These are phyloP conservation scores for Eutypella sp. DNA, from an alignment of 2,329 filamentous ascomycete species.

Conservation along the genomic window DNA sequence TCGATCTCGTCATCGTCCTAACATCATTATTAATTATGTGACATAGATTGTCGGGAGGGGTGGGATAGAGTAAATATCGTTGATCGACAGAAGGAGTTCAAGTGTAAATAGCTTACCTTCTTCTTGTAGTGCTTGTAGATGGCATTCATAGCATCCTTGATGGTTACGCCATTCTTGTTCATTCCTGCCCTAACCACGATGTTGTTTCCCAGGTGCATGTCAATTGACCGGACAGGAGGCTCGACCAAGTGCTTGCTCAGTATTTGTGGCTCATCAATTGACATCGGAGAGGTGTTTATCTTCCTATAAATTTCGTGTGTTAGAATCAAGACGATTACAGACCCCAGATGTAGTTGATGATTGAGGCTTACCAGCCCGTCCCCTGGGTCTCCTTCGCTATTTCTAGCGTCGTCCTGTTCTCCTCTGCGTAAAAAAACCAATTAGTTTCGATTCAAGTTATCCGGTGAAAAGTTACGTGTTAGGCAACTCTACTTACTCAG, in stretches of 20 bases:
- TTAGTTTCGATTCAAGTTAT: constrained; percentile 9
- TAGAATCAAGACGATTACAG: constrained; percentile 1
- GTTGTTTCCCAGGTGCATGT: constrained; percentile 84
- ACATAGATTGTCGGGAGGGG: too few relatives aligned
- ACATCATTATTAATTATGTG: background rate
- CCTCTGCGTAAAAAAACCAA: constrained; percentile 49
- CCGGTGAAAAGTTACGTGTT: constrained; percentile 1
- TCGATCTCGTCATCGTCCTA: constrained; percentile 90
- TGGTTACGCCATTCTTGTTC: constrained; percentile 93
- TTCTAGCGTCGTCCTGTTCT: constrained; percentile 64
- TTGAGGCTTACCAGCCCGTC: constrained; percentile 70
- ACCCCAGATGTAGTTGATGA: constrained; percentile 1
- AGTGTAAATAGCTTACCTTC: constrained; percentile 56
- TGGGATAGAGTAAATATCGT: too few relatives aligned
- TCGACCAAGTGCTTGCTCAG: constrained; percentile 76
- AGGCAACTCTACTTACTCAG: constrained; percentile 57
- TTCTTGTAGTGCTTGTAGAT: constrained; percentile 98
- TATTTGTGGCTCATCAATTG: constrained; percentile 76
- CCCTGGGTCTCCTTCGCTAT: constrained; percentile 80
- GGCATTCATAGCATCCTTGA: constrained; percentile 93
- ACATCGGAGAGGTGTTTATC: constrained; percentile 78
- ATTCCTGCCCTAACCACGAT: constrained; percentile 80
- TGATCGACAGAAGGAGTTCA: constrained; percentile 7
- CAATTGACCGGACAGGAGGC: constrained; percentile 89
- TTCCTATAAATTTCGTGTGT: constrained; percentile 56